A percentile compares a stretch with the other conserved stretches of the same genome.
Conservation (phyloP, 192 early-diverging fungal species). For the Diversispora eburnea region DNA sequence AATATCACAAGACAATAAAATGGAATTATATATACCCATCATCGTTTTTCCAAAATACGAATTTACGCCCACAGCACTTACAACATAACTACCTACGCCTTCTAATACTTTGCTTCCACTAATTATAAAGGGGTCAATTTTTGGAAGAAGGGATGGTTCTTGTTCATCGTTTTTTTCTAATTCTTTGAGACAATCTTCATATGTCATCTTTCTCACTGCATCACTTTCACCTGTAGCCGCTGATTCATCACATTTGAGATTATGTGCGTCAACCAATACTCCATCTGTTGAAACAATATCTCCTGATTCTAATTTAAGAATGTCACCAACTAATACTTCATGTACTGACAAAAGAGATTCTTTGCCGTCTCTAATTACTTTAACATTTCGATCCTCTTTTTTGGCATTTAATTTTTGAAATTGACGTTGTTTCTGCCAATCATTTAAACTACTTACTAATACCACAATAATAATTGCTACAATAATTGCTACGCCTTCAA, state of each 20-base stretch:
- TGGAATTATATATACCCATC: slow-evolving; percentile 48
- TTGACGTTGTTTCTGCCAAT: slow-evolving; percentile 84
- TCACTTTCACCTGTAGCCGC: slow-evolving; percentile 94
- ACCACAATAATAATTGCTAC: slow-evolving; percentile 78
- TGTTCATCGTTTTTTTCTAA: slow-evolving; percentile 35
- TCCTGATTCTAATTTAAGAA: slow-evolving; percentile 82
- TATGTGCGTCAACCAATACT: slow-evolving; percentile 75
- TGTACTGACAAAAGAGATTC: slow-evolving; percentile 67
- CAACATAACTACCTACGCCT: slow-evolving; percentile 82
- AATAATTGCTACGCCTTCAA: slow-evolving; percentile 83
- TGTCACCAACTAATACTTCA: slow-evolving; percentile 88
- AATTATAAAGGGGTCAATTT: slow-evolving; percentile 79
- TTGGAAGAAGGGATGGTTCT: slow-evolving; percentile 30
- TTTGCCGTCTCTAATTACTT: slow-evolving; percentile 62
- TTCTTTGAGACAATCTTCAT: slow-evolving; percentile 43
- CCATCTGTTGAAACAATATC: slow-evolving; percentile 93
- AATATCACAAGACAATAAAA: not conserved
- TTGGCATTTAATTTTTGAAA: slow-evolving; percentile 83
- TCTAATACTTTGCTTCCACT: slow-evolving; percentile 90
- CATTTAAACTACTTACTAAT: slow-evolving; percentile 72
- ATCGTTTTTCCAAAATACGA: slow-evolving; percentile 88
- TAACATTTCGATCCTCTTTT: slow-evolving; percentile 78
- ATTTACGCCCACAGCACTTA: slow-evolving; percentile 80
- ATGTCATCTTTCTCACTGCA: slow-evolving; percentile 73
- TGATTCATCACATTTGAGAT: slow-evolving; percentile 87